phyloP scores from a whole-genome alignment of 2,329 filamentous ascomycete genomes.

The Nemania abortiva region DNA sequence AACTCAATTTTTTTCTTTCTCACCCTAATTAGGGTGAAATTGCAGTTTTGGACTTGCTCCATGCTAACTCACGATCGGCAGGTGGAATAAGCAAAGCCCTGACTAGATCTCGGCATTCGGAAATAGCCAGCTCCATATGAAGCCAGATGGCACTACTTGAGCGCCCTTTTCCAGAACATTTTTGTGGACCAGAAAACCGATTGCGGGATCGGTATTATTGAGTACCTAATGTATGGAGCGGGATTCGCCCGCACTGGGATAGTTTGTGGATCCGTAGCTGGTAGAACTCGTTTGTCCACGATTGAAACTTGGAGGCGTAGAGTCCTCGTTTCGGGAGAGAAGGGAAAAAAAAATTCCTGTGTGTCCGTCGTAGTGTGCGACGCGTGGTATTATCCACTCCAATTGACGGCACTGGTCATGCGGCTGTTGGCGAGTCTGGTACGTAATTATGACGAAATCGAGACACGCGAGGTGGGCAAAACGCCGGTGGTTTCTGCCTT shows the following conservation, averaged over 20 bases:
- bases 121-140: conserved; percentile 19
- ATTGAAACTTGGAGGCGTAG: background rate
- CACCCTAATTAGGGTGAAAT: conserved; percentile 6
- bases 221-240: conserved; percentile 24
- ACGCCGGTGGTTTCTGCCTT: conserved; percentile 4
- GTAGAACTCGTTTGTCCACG: background rate
- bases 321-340: background rate
- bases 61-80: conserved; percentile 9
- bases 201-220: conserved; percentile 30
- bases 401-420: background rate
- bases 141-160: background rate
- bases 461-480: conserved; percentile 13
- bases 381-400: conserved; percentile 6
- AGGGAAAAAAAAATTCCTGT: background rate
- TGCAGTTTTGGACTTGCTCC: background rate
- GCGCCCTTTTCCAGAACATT: conserved; percentile 28
- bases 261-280: conserved; percentile 13
- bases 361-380: background rate
- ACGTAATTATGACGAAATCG: conserved; percentile 29
- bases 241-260: conserved; percentile 21
- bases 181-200: conserved; percentile 18
- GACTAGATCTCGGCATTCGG: conserved; percentile 19
- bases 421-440: conserved; percentile 8
- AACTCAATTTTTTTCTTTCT: background rate
- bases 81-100: conserved; percentile 5